Evolutionary conservation across 345 rosid species (phyloP).

Genomic region (Triadica sebifera): DNA sequence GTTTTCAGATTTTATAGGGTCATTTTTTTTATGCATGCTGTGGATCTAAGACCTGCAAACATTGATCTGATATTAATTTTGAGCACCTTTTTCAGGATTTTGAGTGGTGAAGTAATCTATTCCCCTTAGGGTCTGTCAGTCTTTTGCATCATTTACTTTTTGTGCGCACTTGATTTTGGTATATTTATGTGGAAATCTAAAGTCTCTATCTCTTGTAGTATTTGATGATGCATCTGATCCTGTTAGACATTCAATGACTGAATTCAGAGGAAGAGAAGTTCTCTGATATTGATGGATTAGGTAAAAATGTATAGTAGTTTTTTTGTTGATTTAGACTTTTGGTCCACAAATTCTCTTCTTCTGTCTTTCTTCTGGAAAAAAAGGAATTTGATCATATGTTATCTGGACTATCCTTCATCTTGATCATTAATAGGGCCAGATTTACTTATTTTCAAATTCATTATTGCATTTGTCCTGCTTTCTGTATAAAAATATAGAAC

Average conservation of each 20-base stretch:
- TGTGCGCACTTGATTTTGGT: constrained; percentile 1
- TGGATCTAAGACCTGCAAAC: neutral
- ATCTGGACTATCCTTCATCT: neutral
- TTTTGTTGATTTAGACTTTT: neutral
- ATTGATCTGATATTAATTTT: constrained; percentile 13
- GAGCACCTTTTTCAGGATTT: constrained; percentile 3
- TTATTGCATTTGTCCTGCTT: neutral
- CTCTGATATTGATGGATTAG: neutral
- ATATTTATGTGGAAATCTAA: neutral
- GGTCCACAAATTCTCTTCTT: neutral
- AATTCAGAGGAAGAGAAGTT: neutral
- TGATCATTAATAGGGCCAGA: neutral
- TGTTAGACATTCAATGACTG: neutral
- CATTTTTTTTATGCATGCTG: constrained; percentile 3
- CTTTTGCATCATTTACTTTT: neutral
- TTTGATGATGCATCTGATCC: constrained; percentile 8
- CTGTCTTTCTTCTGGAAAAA: neutral
- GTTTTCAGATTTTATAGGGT: neutral
- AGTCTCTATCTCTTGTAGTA: neutral
- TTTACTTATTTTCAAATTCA: constrained; percentile 1
- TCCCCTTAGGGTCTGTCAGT: neutral
- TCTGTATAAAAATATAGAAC: neutral
- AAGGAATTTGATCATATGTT: constrained; percentile 1
- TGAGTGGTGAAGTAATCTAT: constrained; percentile 8
- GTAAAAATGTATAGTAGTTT: neutral